Evolutionary conservation across 139 green algal genomes (phyloP), one percentile per base, ranked within the genome.

Genomic region (Chlamydomonas incerta): DNA sequence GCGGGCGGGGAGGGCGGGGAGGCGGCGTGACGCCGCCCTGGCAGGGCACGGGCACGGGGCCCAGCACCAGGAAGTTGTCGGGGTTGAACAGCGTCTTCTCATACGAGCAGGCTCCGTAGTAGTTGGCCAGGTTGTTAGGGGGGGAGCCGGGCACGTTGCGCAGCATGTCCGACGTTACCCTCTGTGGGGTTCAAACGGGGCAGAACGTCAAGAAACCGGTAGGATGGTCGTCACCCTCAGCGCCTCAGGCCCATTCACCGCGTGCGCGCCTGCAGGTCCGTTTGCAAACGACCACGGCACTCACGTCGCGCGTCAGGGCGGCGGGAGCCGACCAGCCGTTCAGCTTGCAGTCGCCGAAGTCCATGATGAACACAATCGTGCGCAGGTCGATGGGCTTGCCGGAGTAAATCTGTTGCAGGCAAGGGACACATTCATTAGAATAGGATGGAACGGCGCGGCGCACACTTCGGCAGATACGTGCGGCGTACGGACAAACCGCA

Each of bases 381-480:
- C 14, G 31, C 52, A 80, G 73, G 29, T 52, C 31, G 52, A 80
- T 68, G 31, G 52, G 31, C 72, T 24, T 31, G 28, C 73, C 73
- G 21, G 20, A 23, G 55, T 69, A 80, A n/a, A 80, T 80, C 73
- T 80, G 73, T n/a, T n/a, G n/a, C n/a, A n/a, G n/a, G n/a, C n/a
- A n/a, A n/a, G n/a, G n/a, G n/a, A n/a, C n/a, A n/a, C n/a, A n/a
- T n/a, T n/a, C n/a, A n/a, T n/a, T n/a, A n/a, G n/a, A n/a, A n/a
- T n/a, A n/a, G n/a, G n/a, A n/a, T n/a, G n/a, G n/a, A n/a, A n/a
- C n/a, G n/a, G n/a, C n/a, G n/a, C n/a, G n/a, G n/a, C n/a, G n/a
- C n/a, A n/a, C n/a, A n/a, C n/a, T n/a, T n/a, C n/a, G n/a, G n/a
- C n/a, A n/a, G n/a, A n/a, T n/a, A n/a, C n/a, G n/a, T n/a, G n/a